A percentile compares a stretch with the other conserved stretches of the same genome.
phyloP scores from a whole-genome alignment of 495 filamentous ascomycete species.

The Xylaria intraflava region DNA sequence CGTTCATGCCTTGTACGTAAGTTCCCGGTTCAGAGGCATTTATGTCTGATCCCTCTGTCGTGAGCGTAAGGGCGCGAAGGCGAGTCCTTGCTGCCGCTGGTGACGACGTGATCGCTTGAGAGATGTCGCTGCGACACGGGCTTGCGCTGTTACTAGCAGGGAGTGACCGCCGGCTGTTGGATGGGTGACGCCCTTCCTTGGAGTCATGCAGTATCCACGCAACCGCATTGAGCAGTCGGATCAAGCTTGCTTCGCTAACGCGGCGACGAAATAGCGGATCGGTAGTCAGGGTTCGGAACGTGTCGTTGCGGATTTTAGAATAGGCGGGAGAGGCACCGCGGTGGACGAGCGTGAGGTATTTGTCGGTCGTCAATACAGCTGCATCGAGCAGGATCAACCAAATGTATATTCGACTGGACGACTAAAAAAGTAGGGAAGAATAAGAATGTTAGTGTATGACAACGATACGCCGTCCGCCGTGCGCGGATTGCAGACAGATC shows the following conservation, averaged over 20 bases:
- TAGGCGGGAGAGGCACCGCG: constrained; percentile 91
- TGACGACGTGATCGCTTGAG: constrained; percentile 34
- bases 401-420: constrained; percentile 86
- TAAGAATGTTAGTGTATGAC: background rate
- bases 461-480: background rate
- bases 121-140: constrained; percentile 25
- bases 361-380: constrained; percentile 72
- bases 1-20: constrained; percentile 99
- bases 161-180: constrained; percentile 31
- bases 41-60: constrained; percentile 52
- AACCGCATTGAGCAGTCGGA: constrained; percentile 91
- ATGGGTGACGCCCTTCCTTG: constrained; percentile 40
- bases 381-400: constrained; percentile 90
- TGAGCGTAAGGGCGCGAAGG: constrained; percentile 46
- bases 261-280: constrained; percentile 92
- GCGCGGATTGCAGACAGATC: constrained; percentile 7
- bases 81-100: constrained; percentile 45
- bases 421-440: constrained; percentile 48
- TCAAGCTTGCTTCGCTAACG: constrained; percentile 90
- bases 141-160: constrained; percentile 27
- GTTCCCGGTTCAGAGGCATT: constrained; percentile 59
- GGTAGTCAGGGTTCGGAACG: constrained; percentile 90
- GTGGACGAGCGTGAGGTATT: constrained; percentile 84
- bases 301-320: constrained; percentile 95
- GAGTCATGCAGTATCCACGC: constrained; percentile 89